Conservation (phyloP, 345 rosid species). For the Zanthoxylum bungeanum region DNA sequence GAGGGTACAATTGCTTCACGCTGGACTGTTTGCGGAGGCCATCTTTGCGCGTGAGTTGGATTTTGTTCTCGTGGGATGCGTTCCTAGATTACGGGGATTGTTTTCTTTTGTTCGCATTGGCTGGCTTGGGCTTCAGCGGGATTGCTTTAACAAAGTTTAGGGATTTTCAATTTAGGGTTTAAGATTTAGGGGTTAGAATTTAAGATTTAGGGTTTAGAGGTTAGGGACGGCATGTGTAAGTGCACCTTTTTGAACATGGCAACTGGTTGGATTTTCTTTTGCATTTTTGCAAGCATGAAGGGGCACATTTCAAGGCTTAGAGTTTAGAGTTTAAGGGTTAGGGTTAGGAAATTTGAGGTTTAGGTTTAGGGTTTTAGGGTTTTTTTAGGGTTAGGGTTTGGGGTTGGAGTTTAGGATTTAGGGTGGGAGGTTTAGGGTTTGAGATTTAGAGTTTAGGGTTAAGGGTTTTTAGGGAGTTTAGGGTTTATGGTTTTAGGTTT, state of each 20-base stretch:
- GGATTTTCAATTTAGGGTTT: neutral
- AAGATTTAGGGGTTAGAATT: constrained; percentile 2
- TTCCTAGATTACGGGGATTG: too few species aligned
- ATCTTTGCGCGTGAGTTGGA: too few species aligned
- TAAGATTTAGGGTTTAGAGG: neutral
- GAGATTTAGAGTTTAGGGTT: constrained; percentile 5
- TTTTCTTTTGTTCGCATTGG: too few species aligned
- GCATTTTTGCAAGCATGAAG: neutral
- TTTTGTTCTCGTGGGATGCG: too few species aligned
- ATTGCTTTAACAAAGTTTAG: too few species aligned
- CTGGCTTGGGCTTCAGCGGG: too few species aligned
- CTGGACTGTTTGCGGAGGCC: too few species aligned
- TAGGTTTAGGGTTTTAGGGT: neutral
- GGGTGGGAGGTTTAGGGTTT: constrained; percentile 9
- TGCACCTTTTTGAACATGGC: neutral
- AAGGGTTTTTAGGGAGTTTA: constrained; percentile 3
- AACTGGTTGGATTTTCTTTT: neutral
- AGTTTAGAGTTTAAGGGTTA: constrained; percentile 9
- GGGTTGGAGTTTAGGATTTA: constrained; percentile 5
- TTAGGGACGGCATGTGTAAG: neutral
- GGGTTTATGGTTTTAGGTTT: constrained; percentile 16
- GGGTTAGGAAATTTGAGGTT: neutral
- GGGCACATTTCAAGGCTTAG: constrained; percentile 4
- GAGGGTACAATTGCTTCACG: too few species aligned
- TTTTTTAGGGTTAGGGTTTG: neutral